phyloP scores from a whole-genome alignment of 257 asterid species.

The Nemophila menziesii region DNA sequence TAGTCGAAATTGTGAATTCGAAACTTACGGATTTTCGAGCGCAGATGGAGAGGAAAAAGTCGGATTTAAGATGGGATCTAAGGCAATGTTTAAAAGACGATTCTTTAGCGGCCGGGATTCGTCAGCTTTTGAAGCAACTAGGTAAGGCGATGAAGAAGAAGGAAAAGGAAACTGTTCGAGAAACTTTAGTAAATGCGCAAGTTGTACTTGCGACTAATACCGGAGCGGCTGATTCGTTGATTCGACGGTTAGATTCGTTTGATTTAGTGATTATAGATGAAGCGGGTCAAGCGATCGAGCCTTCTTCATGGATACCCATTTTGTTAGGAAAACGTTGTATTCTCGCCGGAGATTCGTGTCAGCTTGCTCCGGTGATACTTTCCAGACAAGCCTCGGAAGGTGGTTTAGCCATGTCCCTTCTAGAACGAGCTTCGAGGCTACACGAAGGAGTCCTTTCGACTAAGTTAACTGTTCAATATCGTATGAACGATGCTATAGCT shows the following conservation, averaged over 20 bases:
- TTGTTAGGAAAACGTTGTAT: conserved; percentile 89
- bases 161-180: conserved; percentile 86
- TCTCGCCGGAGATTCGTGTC: conserved; percentile 89
- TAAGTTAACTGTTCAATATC: conserved; percentile 53
- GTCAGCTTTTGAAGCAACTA: conserved; percentile 91
- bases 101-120: conserved; percentile 95
- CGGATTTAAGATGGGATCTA: conserved; percentile 80
- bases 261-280: conserved; percentile 91
- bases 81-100: conserved; percentile 77
- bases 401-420: conserved; percentile 71
- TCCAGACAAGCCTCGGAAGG: conserved; percentile 91
- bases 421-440: conserved; percentile 67
- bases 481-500: conserved; percentile 89
- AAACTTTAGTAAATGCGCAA: conserved; percentile 59
- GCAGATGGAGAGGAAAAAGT: conserved; percentile 79
- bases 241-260: conserved; percentile 56
- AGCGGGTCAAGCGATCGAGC: conserved; percentile 95
- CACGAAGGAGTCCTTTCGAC: conserved; percentile 65
- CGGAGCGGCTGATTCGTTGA: conserved; percentile 92
- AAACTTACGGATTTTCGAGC: conserved; percentile 61
- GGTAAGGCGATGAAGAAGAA: conserved; percentile 84
- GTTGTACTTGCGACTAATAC: conserved; percentile 92
- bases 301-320: conserved; percentile 94
- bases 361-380: conserved; percentile 90
- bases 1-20: conserved; percentile 67